Evolutionary conservation across 164 flowering plant species (phyloP).

Genomic region (Platanus orientalis): DNA sequence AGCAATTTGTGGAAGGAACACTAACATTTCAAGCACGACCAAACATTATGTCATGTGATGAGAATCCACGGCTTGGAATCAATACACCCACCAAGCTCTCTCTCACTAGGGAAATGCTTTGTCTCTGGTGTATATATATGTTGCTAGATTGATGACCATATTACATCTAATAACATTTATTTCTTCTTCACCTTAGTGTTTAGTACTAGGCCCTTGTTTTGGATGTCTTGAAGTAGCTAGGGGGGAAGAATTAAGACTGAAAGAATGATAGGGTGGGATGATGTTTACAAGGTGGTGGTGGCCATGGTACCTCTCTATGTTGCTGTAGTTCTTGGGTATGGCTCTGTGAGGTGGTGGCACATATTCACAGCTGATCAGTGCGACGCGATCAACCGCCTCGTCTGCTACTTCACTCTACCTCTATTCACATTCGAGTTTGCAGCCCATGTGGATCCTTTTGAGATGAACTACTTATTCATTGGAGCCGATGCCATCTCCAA

Average conservation of each 20-base stretch:
- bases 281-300: conserved; percentile 44
- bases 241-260: neutral
- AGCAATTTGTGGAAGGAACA: conserved; percentile 20
- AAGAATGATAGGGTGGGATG: conserved; percentile 41
- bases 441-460: conserved; percentile 46
- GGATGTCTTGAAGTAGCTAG: neutral
- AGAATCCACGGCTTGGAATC: conserved; percentile 35
- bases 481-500: conserved; percentile 63
- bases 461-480: conserved; percentile 49
- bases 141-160: conserved; percentile 1
- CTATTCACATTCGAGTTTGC: conserved; percentile 66
- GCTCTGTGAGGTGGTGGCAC: conserved; percentile 57
- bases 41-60: conserved; percentile 6
- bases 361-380: conserved; percentile 60
- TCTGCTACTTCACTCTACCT: conserved; percentile 67
- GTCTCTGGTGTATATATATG: conserved; percentile 9
- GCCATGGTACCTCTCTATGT: conserved; percentile 54
- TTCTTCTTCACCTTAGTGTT: neutral
- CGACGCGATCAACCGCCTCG: conserved; percentile 51
- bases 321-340: conserved; percentile 47
- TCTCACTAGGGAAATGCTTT: neutral
- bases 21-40: conserved; percentile 21
- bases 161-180: neutral
- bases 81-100: conserved; percentile 22
- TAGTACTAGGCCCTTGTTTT: neutral